A percentile compares a stretch with the other conserved stretches of the same genome.
Conservation (phyloP, 257 asterid species). For the Anisodus tanguticus region DNA sequence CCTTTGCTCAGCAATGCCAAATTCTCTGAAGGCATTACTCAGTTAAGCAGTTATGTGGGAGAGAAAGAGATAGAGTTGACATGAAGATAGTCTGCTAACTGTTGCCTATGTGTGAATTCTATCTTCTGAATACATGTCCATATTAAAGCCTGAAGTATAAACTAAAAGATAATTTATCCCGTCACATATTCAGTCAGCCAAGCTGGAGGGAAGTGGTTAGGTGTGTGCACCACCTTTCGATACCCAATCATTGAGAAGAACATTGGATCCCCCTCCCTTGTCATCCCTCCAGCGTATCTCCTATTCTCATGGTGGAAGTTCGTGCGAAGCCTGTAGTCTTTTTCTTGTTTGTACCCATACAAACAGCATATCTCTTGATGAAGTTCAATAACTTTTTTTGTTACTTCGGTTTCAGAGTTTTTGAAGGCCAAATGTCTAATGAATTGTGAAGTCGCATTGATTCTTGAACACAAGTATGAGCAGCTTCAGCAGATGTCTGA, state of each 20-base stretch:
- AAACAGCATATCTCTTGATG: not conserved
- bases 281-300: not conserved
- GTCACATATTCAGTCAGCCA: not conserved
- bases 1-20: not conserved
- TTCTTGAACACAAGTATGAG: conserved; percentile 91
- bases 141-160: conserved; percentile 9
- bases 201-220: not conserved
- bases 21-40: not conserved
- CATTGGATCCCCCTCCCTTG: not conserved
- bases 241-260: not conserved
- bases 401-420: conserved; percentile 55
- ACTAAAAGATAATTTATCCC: not conserved
- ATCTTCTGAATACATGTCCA: not conserved
- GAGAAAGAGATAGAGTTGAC: not conserved
- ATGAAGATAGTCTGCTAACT: not conserved
- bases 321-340: not conserved
- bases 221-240: not conserved
- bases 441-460: conserved; percentile 92
- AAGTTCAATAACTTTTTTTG: conserved; percentile 22
- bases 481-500: conserved; percentile 96
- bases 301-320: not conserved
- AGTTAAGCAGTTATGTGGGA: conserved; percentile 2
- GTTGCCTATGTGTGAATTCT: not conserved
- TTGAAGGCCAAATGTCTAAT: conserved; percentile 91
- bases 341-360: not conserved